Conservation (phyloP, 345 rosid genomes). For the Lumnitzera racemosa region DNA sequence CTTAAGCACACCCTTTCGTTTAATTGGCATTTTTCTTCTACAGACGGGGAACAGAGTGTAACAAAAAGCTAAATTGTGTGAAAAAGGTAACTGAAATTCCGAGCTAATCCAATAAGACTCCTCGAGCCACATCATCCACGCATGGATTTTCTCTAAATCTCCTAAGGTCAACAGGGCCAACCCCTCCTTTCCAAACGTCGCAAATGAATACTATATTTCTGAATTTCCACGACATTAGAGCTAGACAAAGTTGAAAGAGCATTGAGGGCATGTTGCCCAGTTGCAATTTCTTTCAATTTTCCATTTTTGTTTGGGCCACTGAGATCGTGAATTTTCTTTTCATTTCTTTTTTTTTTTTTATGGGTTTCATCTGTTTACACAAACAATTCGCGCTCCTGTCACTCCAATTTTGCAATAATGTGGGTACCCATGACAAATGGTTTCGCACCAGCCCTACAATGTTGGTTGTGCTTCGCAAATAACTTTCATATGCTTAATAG, state of each 20-base stretch:
- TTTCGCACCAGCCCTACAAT: slow-evolving; percentile 36
- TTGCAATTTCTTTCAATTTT: slow-evolving; percentile 13
- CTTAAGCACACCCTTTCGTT: too few species aligned
- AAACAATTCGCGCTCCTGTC: not conserved
- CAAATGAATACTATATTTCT: slow-evolving; percentile 18
- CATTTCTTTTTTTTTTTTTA: too few species aligned
- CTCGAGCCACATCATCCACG: slow-evolving; percentile 65
- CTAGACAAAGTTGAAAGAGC: slow-evolving; percentile 24
- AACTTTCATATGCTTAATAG: not conserved
- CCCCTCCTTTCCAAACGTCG: slow-evolving; percentile 22
- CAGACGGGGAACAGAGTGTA: not conserved
- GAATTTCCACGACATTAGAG: slow-evolving; percentile 14
- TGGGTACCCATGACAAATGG: slow-evolving; percentile 27
- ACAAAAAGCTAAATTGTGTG: not conserved
- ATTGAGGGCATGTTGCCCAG: slow-evolving; percentile 30
- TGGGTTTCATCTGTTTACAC: too few species aligned
- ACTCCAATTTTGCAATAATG: slow-evolving; percentile 4
- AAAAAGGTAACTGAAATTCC: not conserved
- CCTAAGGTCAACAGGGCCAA: slow-evolving; percentile 27
- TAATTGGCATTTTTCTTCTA: too few species aligned
- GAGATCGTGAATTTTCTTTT: too few species aligned
- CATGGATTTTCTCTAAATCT: slow-evolving; percentile 6
- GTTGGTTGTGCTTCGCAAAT: slow-evolving; percentile 25
- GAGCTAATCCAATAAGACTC: slow-evolving; percentile 27
- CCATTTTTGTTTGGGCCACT: slow-evolving; percentile 12